A percentile compares a stretch with the other conserved stretches of the same genome.
These are phyloP conservation scores for Colletotrichum destructivum DNA, from an alignment of 2,329 filamentous ascomycete genomes.

Conservation along the genomic window DNA sequence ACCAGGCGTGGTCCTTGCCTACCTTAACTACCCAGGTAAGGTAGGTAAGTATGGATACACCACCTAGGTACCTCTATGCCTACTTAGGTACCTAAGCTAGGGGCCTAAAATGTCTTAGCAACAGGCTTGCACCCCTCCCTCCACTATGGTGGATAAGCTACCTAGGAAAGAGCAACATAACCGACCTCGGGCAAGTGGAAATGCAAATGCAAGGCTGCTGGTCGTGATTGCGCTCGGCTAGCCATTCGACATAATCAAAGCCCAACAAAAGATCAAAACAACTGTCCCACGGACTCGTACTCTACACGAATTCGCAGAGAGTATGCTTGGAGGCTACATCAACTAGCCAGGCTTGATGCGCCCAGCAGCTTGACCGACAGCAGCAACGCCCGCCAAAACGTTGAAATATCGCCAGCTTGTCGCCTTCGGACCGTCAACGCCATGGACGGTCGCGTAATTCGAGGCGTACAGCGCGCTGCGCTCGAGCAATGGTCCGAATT, in stretches of 20 bases:
- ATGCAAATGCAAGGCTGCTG: slow-evolving; percentile 9
- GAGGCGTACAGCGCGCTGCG: slow-evolving; percentile 45
- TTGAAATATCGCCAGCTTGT: neutral
- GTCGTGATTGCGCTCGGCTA: neutral
- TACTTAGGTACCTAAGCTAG: neutral
- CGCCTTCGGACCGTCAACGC: slow-evolving; percentile 2
- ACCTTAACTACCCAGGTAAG: too few relatives aligned
- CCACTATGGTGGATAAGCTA: slow-evolving; percentile 6
- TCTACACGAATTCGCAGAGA: slow-evolving; percentile 2
- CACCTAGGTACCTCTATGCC: too few relatives aligned
- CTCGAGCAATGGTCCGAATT: slow-evolving; percentile 66
- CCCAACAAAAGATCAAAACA: neutral
- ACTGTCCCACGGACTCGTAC: neutral
- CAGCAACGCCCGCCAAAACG: neutral
- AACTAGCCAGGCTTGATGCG: slow-evolving; percentile 33
- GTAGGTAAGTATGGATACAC: too few relatives aligned
- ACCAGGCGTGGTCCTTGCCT: neutral
- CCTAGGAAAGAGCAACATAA: neutral
- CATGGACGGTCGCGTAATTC: slow-evolving; percentile 41
- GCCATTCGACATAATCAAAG: neutral
- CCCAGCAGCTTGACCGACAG: slow-evolving; percentile 21
- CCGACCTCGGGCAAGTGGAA: slow-evolving; percentile 14
- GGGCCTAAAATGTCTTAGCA: neutral
- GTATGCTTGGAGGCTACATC: slow-evolving; percentile 28
- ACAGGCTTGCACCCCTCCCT: neutral